Conservation (phyloP, 331 rosid genomes). For the Telfairia occidentalis region DNA sequence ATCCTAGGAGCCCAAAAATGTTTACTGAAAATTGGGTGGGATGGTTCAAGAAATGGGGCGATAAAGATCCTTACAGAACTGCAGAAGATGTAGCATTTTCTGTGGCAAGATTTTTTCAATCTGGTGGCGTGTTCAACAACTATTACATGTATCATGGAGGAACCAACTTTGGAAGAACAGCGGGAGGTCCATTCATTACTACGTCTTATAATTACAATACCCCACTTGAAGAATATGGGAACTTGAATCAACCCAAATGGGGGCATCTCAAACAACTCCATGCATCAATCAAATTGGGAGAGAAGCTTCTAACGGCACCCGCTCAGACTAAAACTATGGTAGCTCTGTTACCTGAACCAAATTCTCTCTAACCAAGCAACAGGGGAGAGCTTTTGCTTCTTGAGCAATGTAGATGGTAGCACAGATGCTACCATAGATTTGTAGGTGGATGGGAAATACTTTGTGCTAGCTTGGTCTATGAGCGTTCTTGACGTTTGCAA, state of each 20-base stretch:
- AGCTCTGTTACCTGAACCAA: conserved; percentile 19
- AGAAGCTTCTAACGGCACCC: conserved; percentile 21
- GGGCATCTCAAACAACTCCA: conserved; percentile 46
- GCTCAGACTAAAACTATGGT: conserved; percentile 16
- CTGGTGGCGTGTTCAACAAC: conserved; percentile 36
- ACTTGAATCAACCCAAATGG: conserved; percentile 40
- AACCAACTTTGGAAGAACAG: conserved; percentile 71
- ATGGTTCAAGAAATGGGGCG: conserved; percentile 43
- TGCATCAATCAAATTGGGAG: conserved; percentile 25
- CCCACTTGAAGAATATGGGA: conserved; percentile 75
- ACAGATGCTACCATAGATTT: neutral
- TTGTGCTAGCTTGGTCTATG: conserved; percentile 42
- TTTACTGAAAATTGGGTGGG: conserved; percentile 56
- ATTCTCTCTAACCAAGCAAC: neutral
- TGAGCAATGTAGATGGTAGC: neutral
- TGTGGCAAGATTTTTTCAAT: conserved; percentile 40
- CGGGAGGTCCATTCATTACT: conserved; percentile 75
- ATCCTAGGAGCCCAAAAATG: conserved; percentile 35
- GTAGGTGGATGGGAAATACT: neutral
- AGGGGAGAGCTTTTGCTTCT: neutral
- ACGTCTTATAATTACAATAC: conserved; percentile 87
- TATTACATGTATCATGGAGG: conserved; percentile 80
- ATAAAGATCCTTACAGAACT: conserved; percentile 26
- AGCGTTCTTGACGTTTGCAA: conserved; percentile 37
- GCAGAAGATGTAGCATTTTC: conserved; percentile 39